Evolutionary conservation across 2,329 filamentous ascomycete genomes (phyloP).

Genomic region (Fusarium multiceps): DNA sequence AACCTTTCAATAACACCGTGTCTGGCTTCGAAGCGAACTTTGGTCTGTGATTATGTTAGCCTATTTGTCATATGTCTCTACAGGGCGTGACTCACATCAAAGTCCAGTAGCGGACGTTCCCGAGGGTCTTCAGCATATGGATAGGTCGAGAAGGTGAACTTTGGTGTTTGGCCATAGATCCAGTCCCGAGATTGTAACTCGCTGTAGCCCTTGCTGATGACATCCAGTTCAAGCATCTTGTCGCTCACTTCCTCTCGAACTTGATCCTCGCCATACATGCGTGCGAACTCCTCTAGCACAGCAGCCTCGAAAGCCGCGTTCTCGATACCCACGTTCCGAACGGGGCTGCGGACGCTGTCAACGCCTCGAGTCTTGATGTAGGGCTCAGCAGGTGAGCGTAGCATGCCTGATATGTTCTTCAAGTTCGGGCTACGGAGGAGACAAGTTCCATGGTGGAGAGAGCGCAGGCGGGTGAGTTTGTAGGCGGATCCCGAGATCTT

Average conservation of each 20-base stretch:
- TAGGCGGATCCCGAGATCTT: slow-evolving; percentile 97
- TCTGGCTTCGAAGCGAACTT: slow-evolving; percentile 52
- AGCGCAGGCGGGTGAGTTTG: slow-evolving; percentile 83
- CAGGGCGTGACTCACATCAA: slow-evolving; percentile 52
- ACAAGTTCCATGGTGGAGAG: slow-evolving; percentile 94
- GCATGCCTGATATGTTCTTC: slow-evolving; percentile 71
- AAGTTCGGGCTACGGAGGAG: slow-evolving; percentile 83
- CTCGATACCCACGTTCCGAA: slow-evolving; percentile 78
- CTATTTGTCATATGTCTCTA: background rate
- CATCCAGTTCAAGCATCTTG: slow-evolving; percentile 57
- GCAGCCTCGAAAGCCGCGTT: slow-evolving; percentile 61
- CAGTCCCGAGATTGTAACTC: slow-evolving; percentile 70
- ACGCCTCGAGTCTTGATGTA: slow-evolving; percentile 87
- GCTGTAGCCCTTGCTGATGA: slow-evolving; percentile 57
- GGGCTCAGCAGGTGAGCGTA: slow-evolving; percentile 80
- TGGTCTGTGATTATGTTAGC: slow-evolving; percentile 40
- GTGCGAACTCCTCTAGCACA: slow-evolving; percentile 72
- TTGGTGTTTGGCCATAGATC: slow-evolving; percentile 88
- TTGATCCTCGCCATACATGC: slow-evolving; percentile 68
- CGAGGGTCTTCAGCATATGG: slow-evolving; percentile 69
- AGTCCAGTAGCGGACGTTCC: slow-evolving; percentile 62
- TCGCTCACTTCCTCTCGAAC: slow-evolving; percentile 60
- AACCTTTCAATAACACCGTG: slow-evolving; percentile 54
- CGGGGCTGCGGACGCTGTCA: slow-evolving; percentile 87
- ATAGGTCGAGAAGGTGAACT: slow-evolving; percentile 77